Conservation (phyloP, 352 stramenopile genomes). For the Halophytophthora batemanensis region DNA sequence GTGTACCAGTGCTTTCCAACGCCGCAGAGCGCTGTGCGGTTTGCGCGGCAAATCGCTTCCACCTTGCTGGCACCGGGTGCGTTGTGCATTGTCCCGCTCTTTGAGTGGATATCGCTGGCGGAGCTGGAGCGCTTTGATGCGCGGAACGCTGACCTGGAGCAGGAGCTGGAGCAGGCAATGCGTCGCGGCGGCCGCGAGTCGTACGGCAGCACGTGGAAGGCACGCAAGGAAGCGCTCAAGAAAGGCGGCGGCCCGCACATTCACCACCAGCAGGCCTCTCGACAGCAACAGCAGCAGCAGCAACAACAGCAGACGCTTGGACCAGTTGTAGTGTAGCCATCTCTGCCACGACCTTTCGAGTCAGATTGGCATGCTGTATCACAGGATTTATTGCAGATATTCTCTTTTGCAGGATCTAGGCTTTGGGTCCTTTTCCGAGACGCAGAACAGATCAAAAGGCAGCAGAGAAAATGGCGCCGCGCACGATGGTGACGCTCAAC, state of each 20-base stretch:
- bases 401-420: background rate
- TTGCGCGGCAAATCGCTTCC: conserved; percentile 54
- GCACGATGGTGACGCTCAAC: conserved; percentile 85
- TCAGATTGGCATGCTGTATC: background rate
- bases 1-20: conserved; percentile 84
- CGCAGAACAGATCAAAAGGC: too few species aligned
- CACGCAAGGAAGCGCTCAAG: conserved; percentile 63
- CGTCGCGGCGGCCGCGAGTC: conserved; percentile 17
- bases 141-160: conserved; percentile 54
- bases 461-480: conserved; percentile 34
- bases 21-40: conserved; percentile 70
- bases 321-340: background rate
- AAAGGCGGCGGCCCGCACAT: conserved; percentile 27
- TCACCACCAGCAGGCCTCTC: conserved; percentile 5
- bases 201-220: conserved; percentile 59
- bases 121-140: conserved; percentile 76
- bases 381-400: background rate
- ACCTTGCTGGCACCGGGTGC: conserved; percentile 39
- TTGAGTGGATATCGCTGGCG: conserved; percentile 68
- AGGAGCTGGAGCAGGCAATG: conserved; percentile 54
- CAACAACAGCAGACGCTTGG: background rate
- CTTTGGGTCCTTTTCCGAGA: conserved; percentile 2
- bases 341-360: too few species aligned
- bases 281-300: background rate
- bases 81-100: conserved; percentile 71